A percentile compares a stretch with the other conserved stretches of the same genome.
These are phyloP conservation scores for Globisporangium perplexum DNA, from an alignment of 352 stramenopile genomes.

Conservation along the genomic window DNA sequence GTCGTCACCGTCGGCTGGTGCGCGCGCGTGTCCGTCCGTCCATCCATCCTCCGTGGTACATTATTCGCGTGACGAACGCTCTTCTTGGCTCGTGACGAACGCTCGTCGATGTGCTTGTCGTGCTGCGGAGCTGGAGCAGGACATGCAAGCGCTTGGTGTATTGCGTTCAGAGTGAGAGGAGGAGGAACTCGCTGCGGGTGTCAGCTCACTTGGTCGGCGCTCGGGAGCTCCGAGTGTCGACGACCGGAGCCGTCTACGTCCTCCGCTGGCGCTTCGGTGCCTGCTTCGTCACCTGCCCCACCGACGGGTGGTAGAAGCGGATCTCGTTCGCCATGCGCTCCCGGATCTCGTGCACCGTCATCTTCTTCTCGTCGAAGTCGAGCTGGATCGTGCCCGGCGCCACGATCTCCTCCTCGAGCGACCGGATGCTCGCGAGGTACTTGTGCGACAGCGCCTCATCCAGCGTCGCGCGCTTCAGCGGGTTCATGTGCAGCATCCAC, in stretches of 20 bases:
- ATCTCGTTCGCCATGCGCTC: constrained; percentile 79
- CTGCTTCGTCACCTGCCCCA: constrained; percentile 13
- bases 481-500: constrained; percentile 87
- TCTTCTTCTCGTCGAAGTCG: constrained; percentile 85
- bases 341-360: constrained; percentile 75
- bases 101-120: no score
- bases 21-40: neutral
- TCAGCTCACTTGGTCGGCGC: no score
- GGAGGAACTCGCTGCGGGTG: no score
- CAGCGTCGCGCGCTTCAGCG: constrained; percentile 67
- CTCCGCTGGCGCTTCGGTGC: constrained; percentile 12
- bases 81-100: neutral
- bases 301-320: constrained; percentile 62
- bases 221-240: no score
- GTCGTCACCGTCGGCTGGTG: neutral
- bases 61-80: neutral
- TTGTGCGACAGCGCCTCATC: constrained; percentile 81
- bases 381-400: constrained; percentile 74
- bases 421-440: constrained; percentile 81
- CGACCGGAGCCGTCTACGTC: neutral
- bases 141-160: neutral
- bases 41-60: neutral
- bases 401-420: constrained; percentile 83
- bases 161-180: no score
- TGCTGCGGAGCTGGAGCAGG: no score